Evolutionary conservation across 1,139 yeast species (phyloP).

Genomic region (Magnusiomyces ingens): DNA sequence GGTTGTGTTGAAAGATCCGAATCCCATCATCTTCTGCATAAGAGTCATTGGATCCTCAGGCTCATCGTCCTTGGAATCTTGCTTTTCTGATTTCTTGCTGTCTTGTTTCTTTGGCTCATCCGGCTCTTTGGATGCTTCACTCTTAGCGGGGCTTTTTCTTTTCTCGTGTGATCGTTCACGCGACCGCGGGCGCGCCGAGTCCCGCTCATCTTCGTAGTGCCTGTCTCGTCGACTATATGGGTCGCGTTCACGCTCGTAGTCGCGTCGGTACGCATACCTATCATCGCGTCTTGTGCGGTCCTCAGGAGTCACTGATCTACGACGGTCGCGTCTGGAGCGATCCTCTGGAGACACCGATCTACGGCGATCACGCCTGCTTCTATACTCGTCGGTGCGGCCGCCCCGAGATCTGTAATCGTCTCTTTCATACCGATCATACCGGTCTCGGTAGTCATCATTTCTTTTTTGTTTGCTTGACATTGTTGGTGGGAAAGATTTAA

Average conservation of each 20-base stretch:
- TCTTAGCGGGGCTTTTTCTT: not conserved
- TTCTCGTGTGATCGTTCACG: not conserved
- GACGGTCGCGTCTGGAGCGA: constrained; percentile 1
- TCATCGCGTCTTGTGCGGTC: not conserved
- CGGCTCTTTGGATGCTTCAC: not conserved
- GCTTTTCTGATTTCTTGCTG: not conserved
- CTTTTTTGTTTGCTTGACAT: not conserved
- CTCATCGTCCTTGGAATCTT: constrained; percentile 18
- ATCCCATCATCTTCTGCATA: constrained; percentile 53
- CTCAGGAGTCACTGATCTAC: not conserved
- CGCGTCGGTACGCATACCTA: not conserved
- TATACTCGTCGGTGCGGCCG: constrained; percentile 2
- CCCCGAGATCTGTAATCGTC: constrained; percentile 1
- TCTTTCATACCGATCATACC: not conserved
- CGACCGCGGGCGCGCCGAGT: not conserved
- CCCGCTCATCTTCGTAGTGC: not conserved
- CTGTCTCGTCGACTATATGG: not conserved
- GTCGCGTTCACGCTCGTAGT: not conserved
- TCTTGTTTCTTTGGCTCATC: not conserved
- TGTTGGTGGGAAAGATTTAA: not conserved
- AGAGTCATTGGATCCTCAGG: constrained; percentile 25
- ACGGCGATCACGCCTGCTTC: not conserved
- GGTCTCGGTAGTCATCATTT: not conserved
- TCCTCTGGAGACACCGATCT: constrained; percentile 5
- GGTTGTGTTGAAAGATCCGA: constrained; percentile 52